A percentile compares a stretch with the other conserved stretches of the same genome.
phyloP scores from a whole-genome alignment of 73 alveolate genomes.

The Breviolum minutum region DNA sequence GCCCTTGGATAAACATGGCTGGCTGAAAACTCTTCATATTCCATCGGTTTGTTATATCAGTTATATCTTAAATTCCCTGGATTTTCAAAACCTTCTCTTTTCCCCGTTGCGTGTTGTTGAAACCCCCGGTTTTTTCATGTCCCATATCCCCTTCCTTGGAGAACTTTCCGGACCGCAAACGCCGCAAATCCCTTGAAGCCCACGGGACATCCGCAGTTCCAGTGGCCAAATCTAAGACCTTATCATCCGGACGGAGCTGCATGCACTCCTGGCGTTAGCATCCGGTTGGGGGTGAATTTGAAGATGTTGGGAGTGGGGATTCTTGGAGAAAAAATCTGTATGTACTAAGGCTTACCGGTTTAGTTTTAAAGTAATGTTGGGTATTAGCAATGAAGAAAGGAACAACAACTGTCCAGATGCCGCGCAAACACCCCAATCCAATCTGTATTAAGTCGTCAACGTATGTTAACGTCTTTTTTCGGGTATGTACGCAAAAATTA shows the following conservation, averaged over 20 bases:
- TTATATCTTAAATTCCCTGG: not conserved
- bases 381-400: too few species aligned
- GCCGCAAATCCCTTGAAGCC: not conserved
- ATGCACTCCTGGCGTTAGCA: not conserved
- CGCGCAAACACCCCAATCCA: too few species aligned
- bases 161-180: too few species aligned
- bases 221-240: constrained; percentile 55
- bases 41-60: not conserved
- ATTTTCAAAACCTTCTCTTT: not conserved
- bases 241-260: not conserved
- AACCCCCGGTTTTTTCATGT: not conserved
- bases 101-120: not conserved
- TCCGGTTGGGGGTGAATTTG: not conserved
- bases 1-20: not conserved
- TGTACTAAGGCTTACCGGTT: too few species aligned
- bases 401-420: too few species aligned
- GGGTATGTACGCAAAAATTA: too few species aligned
- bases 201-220: constrained; percentile 55
- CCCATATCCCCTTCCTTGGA: too few species aligned
- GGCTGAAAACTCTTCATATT: not conserved
- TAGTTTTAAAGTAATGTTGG: too few species aligned
- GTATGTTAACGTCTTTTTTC: too few species aligned
- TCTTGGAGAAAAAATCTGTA: too few species aligned
- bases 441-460: too few species aligned
- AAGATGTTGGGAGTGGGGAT: too few species aligned